Percentiles rank a stretch among this genome's conserved stretches.
Conservation (phyloP, 257 asterid species). For the Solanum gracilifrons region DNA sequence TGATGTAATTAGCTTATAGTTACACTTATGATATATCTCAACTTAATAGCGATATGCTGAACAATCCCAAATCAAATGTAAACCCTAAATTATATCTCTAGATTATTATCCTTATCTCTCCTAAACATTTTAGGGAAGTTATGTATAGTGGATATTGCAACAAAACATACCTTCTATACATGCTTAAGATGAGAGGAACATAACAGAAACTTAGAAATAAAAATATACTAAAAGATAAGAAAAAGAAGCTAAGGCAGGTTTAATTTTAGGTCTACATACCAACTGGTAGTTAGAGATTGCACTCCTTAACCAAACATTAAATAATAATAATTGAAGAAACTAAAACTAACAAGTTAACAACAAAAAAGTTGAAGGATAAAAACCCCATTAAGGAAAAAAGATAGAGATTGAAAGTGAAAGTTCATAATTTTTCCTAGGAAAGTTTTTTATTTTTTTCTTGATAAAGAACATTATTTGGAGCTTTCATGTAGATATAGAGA, state of each 20-base stretch:
- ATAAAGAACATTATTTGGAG: constrained; percentile 16
- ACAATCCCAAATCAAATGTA: not conserved
- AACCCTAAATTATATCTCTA: not conserved
- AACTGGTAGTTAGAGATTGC: constrained; percentile 97
- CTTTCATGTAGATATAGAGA: constrained; percentile 25
- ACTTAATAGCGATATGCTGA: not conserved
- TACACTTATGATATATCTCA: not conserved
- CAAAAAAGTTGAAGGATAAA: constrained; percentile 1
- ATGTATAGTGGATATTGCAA: constrained; percentile 32
- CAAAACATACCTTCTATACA: constrained; percentile 15
- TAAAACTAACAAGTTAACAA: constrained; percentile 24
- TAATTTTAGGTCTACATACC: constrained; percentile 80
- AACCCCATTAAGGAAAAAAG: constrained; percentile 8
- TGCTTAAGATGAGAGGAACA: constrained; percentile 21
- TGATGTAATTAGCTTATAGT: not conserved
- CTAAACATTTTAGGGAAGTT: not conserved
- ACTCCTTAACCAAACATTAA: constrained; percentile 81
- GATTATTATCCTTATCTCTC: too few relatives aligned
- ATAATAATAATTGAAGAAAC: constrained; percentile 31
- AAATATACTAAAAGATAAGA: not conserved
- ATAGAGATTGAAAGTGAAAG: constrained; percentile 11
- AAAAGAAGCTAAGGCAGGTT: constrained; percentile 2
- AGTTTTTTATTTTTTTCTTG: not conserved
- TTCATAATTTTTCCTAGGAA: constrained; percentile 22
- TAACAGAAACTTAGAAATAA: constrained; percentile 26